These are phyloP conservation scores for Starmera stellimalicola DNA, from an alignment of 1,139 yeast species.

Conservation along the genomic window DNA sequence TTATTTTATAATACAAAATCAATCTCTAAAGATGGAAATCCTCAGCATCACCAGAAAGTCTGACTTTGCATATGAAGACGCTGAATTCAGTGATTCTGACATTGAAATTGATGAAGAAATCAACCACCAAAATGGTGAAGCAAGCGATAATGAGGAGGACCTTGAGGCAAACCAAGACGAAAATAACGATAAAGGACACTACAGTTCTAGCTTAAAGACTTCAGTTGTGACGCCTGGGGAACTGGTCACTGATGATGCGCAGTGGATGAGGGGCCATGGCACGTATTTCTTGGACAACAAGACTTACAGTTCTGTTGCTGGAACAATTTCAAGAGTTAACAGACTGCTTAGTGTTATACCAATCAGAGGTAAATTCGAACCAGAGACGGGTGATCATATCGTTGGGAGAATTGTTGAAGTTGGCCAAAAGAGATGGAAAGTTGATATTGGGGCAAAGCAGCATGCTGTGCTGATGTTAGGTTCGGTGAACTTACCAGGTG, in stretches of 20 bases:
- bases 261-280: constrained; percentile 99
- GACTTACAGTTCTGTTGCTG: constrained; percentile 90
- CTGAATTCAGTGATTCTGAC: constrained; percentile 1
- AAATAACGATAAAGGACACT: constrained; percentile 9
- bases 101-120: constrained; percentile 10
- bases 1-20: neutral
- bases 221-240: constrained; percentile 92
- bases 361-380: constrained; percentile 75
- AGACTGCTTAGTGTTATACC: constrained; percentile 81
- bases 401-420: constrained; percentile 94
- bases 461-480: constrained; percentile 91
- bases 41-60: constrained; percentile 14
- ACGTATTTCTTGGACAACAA: constrained; percentile 63
- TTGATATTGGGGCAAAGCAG: constrained; percentile 88
- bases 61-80: constrained; percentile 8
- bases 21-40: constrained; percentile 11
- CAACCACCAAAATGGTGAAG: constrained; percentile 7
- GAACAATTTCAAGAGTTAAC: constrained; percentile 79
- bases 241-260: constrained; percentile 85
- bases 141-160: constrained; percentile 5
- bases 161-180: neutral
- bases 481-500: constrained; percentile 95
- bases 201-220: constrained; percentile 14
- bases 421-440: constrained; percentile 92
- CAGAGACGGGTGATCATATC: constrained; percentile 95